These are phyloP conservation scores for Perkinsus chesapeaki DNA, from an alignment of 169 alveolate genomes.

Conservation along the genomic window DNA sequence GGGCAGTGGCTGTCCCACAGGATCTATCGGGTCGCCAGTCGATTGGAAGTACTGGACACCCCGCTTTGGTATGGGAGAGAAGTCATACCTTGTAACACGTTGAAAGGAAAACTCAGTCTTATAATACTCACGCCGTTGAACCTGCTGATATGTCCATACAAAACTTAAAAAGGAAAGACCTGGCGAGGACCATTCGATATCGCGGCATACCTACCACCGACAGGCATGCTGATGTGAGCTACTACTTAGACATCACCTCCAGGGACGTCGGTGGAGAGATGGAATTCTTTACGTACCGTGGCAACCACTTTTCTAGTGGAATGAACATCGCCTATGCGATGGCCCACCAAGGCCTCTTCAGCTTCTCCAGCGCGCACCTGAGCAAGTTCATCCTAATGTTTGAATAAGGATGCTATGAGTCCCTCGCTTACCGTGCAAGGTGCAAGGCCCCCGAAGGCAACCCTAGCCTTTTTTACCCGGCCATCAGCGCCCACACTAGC, in stretches of 20 bases:
- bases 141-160: not conserved
- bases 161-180: not conserved
- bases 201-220: not conserved
- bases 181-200: not conserved
- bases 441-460: not conserved
- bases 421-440: not conserved
- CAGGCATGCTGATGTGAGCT: not conserved
- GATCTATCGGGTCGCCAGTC: not conserved
- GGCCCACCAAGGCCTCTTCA: not conserved
- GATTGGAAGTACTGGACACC: not conserved
- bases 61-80: not conserved
- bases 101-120: not conserved
- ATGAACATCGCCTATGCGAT: not conserved
- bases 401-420: not conserved
- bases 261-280: not conserved
- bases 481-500: not conserved
- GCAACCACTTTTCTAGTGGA: not conserved
- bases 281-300: not conserved
- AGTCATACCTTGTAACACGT: not conserved
- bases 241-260: not conserved
- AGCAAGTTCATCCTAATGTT: not conserved
- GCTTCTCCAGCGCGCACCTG: not conserved
- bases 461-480: not conserved
- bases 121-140: not conserved
- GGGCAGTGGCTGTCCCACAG: not conserved